Base-by-base conservation (phyloP, 441 rosid genomes). In the Pelargonium myrrhifolium region DNA sequence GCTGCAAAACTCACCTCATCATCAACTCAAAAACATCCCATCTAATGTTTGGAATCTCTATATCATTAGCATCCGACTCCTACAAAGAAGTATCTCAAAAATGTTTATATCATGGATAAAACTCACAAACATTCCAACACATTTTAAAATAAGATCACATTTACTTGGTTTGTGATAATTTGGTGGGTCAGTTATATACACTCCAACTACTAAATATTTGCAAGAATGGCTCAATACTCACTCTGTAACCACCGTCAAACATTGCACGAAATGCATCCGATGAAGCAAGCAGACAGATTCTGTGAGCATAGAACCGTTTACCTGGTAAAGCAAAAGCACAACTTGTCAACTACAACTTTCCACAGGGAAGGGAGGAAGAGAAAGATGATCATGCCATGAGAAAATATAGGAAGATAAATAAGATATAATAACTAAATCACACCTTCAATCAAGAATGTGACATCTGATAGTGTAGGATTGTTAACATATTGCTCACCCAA, bases 221-320 rank as follows among this genome's bases (percentile, higher is more conserved):
- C 6, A 51, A 51, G 3, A 39, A 35, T 63, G 15, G 63, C 37
- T 53, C 9, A 9, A 49, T 62, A 15, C 86, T 84, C 71, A 84
- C 90, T 84, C 81, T 74, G 72, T 85, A 87, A 51, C 81, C 84
- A 65, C 90, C 88, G 65, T 85, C 93, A 63, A 87, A 87, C 93
- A 87, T 84, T 55, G 93, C 93, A 72, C 85, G 88, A 24, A 85
- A 87, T 69, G 84, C 85, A 62, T 87, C 90, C 3, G 90, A 87
- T 22, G 93, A 85, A 77, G 88, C 93, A 76, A 87, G 87, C 81
- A 87, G 76, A 64, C 90, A 80, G 72, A 82, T 87, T 78, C 84
- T 84, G 74, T 87, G 93, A 35, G 90, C 93, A 75, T 75, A 84
- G 81, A 87, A 87, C 60, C 76, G 77, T 79, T 80, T 75, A 73